Base-by-base conservation (phyloP, 2,329 filamentous ascomycete species). In the Beauveria rudraprayagi region DNA sequence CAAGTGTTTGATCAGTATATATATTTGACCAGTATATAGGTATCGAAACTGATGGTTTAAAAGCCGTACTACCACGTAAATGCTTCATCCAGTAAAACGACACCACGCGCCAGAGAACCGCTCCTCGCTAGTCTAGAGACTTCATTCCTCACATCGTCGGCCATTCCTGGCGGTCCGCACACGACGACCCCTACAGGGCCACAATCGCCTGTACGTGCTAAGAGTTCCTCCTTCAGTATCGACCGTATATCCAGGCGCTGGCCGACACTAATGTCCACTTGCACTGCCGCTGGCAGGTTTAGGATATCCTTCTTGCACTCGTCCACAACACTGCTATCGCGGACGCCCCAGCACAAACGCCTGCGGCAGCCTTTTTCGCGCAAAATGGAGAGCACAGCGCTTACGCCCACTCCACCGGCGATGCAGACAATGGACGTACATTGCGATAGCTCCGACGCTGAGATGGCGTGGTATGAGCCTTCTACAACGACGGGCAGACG, bases 391-490 rank as follows among this genome's bases (percentile, higher is more conserved):
- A 74, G 61, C 16, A 71, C 63, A 7, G 69, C 69, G 3, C 69
- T 71, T 11, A 74, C 66, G 19, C 70, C 71, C 0, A 73, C 70
- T 5, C 71, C 72, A 14, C 73, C 72, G 1, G 70, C 70, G 10
- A 74, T 67, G 47, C 66, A 69, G 0, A 74, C n/a, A 2, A 72
- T 43, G 2, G 63, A 66, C 0, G 63, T 65, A 63, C 69, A 72
- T 9, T 67, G 63, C 1, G 63, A 57, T 6, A 73, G 62, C 19
- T 69, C 63, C 2, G 64, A 54, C 7, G 60, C 47, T 3, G 50
- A 66, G 30, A 64, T 65, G 43, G 66, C 63, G 41, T 68, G 63
- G 64, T 71, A 66, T n/a, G 72, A 66, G 0, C 66, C 70, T 22
- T 72, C 70, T 9, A 71, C 55, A 3, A 71, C 50, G 0, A 71